Evolutionary conservation across 768 basidiomycete species (phyloP), one percentile per base, ranked within the genome.

Genomic region (Lactarius trivialis): DNA sequence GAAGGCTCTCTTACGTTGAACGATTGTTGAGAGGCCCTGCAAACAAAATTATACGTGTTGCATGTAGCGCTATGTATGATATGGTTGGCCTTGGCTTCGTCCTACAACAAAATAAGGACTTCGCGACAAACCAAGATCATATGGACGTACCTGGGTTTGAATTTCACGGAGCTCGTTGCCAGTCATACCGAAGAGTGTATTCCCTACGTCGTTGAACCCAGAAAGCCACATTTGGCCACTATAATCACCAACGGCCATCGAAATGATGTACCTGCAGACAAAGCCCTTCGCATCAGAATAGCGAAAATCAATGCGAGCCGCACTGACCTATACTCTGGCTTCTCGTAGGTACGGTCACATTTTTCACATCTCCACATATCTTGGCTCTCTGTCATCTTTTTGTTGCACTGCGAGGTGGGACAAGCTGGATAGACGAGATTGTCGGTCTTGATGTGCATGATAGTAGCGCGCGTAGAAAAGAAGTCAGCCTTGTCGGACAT

Each of bases 141-240:
- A 30, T 21, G 33, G 39, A 55, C 67, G 41, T 55, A 89, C 91
- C 78, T 82, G 89, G 64, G 88, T 91, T 78, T 82, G 89, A 65
- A 93, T 78, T n/a, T 79, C 59, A 86, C 73, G 48, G 17, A 98
- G 71, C 15, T 94, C 86, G 68, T 93, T 83, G 12, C 92, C 96
- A 34, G 82, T 75, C 76, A 84, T 86, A 30, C 84, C 88, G 65
- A 98, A 86, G 17, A 99, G 74, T 4, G 77, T 75, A 56, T 84
- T 73, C 5, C 93, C 97, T 36, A 88, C 84, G 7, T 98, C 96
- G 71, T 99, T 96, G 79, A 99, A 99, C 4, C 90, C 93, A 65
- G 91, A 91, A 50, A 98, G 76, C 96, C 96, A 98, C 19, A 85
- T 81, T 73, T 95, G 91, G 24, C 85, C 86, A 19, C 92, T 90